Evolutionary conservation across 768 basidiomycete species (phyloP), one percentile per base, ranked within the genome.

Genomic region (Lentinus tigrinus): DNA sequence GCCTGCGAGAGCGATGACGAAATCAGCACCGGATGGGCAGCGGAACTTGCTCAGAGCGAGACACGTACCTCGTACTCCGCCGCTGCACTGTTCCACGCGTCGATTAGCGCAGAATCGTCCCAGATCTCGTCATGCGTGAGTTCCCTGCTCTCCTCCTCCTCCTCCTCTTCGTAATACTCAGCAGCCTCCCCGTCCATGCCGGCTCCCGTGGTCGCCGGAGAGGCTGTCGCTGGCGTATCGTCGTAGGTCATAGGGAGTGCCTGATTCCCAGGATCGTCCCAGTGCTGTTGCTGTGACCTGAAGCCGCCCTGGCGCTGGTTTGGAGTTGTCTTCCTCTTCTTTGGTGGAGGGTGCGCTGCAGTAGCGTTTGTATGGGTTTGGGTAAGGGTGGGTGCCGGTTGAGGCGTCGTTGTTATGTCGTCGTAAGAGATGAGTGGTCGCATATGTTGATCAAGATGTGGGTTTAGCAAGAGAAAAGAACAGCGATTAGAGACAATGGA

Each of bases 51-150:
- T n/a, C n/a, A 10, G 19, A 31, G 21, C 21, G 2, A 50, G 14
- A 57, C 24, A 71, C 72, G 47, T 61, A 84, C 85, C 74, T 89
- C 79, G 63, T 92, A 93, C 69, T 93, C 91, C 56, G 89, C 89
- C 61, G 80, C 84, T 17, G 91, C 91, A 58, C 91, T 86, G 69
- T 93, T 81, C 91, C 91, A 93, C 19, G 91, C 91, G 52, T 88
- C 80, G 44, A 93, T 81, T 62, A 93, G 79, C 4, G 88, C 89
- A 36, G 88, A 87, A 69, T 93, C 91, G 62, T 93, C 91, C 91
- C 91, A 93, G 37, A 91, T 85, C 65, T 93, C 91, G 47, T 85
- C 81, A 34, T 87, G 80, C 9, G 86, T 83, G 57, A 91, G 77
- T 54, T 84, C 78, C 26, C 85, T 78, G 62, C 85, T 85, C 65